Conservation (phyloP, 2,329 filamentous ascomycete species). For the Aspergillus fructus region DNA sequence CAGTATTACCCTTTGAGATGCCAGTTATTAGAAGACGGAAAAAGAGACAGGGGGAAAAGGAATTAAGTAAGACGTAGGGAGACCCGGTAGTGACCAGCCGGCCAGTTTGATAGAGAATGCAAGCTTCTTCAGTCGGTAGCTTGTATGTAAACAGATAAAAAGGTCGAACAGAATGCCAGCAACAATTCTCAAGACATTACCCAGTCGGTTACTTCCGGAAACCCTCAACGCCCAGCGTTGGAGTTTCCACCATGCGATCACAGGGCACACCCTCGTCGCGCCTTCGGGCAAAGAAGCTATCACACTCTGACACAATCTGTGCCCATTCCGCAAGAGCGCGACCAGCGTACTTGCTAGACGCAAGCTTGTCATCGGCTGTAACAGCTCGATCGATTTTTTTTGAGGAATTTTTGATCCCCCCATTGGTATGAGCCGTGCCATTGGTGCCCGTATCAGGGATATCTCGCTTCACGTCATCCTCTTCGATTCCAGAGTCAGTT, state of each 20-base stretch:
- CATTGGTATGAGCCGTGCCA: neutral
- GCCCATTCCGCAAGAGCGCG: constrained; percentile 65
- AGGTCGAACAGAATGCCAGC: neutral
- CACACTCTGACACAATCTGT: constrained; percentile 60
- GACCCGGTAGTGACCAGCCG: neutral
- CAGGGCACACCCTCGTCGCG: constrained; percentile 61
- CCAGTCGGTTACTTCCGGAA: constrained; percentile 48
- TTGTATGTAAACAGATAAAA: neutral
- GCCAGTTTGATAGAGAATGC: neutral
- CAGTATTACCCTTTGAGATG: neutral
- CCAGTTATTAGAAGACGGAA: neutral
- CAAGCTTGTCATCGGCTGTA: constrained; percentile 30
- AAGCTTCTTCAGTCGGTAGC: neutral
- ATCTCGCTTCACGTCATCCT: constrained; percentile 15
- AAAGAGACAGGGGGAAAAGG: neutral
- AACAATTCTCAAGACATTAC: neutral
- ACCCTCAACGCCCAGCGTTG: constrained; percentile 60
- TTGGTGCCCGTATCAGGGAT: constrained; percentile 5
- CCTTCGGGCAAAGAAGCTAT: constrained; percentile 63
- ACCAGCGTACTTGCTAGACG: constrained; percentile 58
- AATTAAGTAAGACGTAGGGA: neutral
- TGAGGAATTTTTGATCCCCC: constrained; percentile 10
- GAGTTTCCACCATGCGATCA: constrained; percentile 60
- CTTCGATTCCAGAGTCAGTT: constrained; percentile 19
- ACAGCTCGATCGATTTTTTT: constrained; percentile 8